phyloP scores from a whole-genome alignment of 2,329 filamentous ascomycete genomes.

The Apiospora sp. region DNA sequence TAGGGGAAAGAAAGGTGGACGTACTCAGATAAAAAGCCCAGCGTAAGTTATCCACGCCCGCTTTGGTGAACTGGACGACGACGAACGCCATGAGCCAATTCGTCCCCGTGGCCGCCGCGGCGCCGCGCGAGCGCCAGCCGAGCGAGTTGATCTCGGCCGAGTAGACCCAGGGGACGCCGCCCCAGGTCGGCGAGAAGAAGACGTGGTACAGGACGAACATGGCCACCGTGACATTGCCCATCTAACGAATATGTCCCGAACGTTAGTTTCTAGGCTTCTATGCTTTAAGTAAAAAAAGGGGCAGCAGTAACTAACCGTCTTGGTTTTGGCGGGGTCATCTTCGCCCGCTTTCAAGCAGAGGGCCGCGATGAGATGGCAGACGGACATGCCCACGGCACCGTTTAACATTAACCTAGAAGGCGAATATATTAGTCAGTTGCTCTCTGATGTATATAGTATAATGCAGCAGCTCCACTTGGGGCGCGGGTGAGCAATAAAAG shows the following conservation, averaged over 20 bases:
- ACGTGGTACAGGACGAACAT: slow-evolving; percentile 54
- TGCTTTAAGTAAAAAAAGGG: neutral
- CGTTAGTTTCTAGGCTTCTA: neutral
- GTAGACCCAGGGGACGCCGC: slow-evolving; percentile 51
- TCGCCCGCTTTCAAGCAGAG: slow-evolving; percentile 43
- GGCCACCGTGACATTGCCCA: slow-evolving; percentile 49
- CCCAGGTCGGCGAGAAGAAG: slow-evolving; percentile 50
- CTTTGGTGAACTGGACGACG: slow-evolving; percentile 54
- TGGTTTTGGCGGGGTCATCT: slow-evolving; percentile 39
- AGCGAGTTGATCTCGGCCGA: slow-evolving; percentile 52
- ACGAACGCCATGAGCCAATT: slow-evolving; percentile 55
- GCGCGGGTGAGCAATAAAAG: neutral
- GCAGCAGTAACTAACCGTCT: slow-evolving; percentile 32
- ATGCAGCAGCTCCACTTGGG: neutral
- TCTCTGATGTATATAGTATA: neutral
- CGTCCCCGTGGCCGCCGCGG: slow-evolving; percentile 52
- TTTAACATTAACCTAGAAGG: slow-evolving; percentile 48
- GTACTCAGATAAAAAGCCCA: slow-evolving; percentile 54
- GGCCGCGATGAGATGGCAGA: slow-evolving; percentile 48
- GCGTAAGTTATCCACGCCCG: slow-evolving; percentile 48
- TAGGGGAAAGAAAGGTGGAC: slow-evolving; percentile 28
- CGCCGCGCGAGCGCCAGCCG: slow-evolving; percentile 50
- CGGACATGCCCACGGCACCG: slow-evolving; percentile 44
- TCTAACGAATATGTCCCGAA: slow-evolving; percentile 30
- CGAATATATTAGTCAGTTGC: neutral